Base-by-base conservation (phyloP, 768 basidiomycete species). In the Tylopilus sp. region DNA sequence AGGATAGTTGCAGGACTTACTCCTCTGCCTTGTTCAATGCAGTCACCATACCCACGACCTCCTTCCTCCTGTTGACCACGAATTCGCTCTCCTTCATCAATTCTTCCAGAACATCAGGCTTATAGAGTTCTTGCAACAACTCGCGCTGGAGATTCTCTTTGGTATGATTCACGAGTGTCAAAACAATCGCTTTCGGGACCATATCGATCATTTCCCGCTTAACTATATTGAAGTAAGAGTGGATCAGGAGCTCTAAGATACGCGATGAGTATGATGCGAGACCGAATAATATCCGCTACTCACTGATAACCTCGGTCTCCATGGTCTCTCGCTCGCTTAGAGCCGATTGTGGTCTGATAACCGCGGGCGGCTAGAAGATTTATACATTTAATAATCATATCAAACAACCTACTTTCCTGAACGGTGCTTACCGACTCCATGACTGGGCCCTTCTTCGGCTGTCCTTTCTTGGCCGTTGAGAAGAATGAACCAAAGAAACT, bases 141-240 rank as follows among this genome's bases (percentile, higher is more conserved):
- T 97, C 95, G 53, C 86, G 80, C 74, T 99, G 97, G 52, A 99
- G 75, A 68, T 91, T 84, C 72, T 98, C 97, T 71, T 97, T 98
- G 53, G 95, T 86, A 70, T 85, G 85, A 66, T 84, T 88, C 44
- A 99, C 95, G 31, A 98, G 82, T 15, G 91, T 98, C 57, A 90
- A 74, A 10, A 88, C 83, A 67, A 97, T 92, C 17, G 91, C 91
- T 71, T 99, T 99, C 8, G 95, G 95, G 22, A 98, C 91, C 93
- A 97, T 97, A 71, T 98, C 95, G 63, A 98, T 98, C 90, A 98
- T 93, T 72, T 98, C 95, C 52, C 95, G 87, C 75, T 99, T 98
- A 49, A 98, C 92, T 58, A 98, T 94, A 73, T 97, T 94, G 79
- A 89, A 98, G 72, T 98, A 98, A 4, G 93, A 97, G 68, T 89